These are phyloP conservation scores for Rhododendron henanense DNA, from an alignment of 148 eudicot species.

Conservation along the genomic window DNA sequence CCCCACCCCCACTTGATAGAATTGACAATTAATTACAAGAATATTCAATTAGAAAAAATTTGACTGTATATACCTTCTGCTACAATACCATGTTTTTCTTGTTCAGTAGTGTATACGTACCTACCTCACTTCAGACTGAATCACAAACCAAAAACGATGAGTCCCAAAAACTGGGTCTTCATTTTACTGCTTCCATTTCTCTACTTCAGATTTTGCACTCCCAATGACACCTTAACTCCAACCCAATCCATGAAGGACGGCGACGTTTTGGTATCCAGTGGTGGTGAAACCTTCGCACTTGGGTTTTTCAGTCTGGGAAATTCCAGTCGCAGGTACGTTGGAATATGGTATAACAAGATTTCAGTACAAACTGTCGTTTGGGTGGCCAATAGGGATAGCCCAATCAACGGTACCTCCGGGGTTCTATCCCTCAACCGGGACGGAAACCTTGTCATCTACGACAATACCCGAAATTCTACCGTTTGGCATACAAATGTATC, in stretches of 20 bases:
- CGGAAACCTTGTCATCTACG: constrained; percentile 11
- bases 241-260: neutral
- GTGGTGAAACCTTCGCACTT: constrained; percentile 4
- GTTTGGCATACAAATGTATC: neutral
- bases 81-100: no score
- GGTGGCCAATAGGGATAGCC: constrained; percentile 21
- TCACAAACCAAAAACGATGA: neutral
- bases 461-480: neutral
- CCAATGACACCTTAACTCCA: constrained; percentile 5
- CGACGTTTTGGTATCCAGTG: constrained; percentile 7
- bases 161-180: neutral
- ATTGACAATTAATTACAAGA: no score
- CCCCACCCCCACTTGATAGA: no score
- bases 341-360: constrained; percentile 22
- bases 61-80: no score
- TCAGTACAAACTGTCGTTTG: neutral
- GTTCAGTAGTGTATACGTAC: no score
- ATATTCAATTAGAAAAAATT: no score
- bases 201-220: neutral
- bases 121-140: no score
- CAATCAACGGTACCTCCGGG: constrained; percentile 13
- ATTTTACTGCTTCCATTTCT: neutral
- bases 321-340: constrained; percentile 13
- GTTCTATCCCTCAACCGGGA: constrained; percentile 9
- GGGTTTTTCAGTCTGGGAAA: neutral